These are phyloP conservation scores for Schizochytrium sp. DNA, from an alignment of 108 stramenopile species.

Conservation along the genomic window DNA sequence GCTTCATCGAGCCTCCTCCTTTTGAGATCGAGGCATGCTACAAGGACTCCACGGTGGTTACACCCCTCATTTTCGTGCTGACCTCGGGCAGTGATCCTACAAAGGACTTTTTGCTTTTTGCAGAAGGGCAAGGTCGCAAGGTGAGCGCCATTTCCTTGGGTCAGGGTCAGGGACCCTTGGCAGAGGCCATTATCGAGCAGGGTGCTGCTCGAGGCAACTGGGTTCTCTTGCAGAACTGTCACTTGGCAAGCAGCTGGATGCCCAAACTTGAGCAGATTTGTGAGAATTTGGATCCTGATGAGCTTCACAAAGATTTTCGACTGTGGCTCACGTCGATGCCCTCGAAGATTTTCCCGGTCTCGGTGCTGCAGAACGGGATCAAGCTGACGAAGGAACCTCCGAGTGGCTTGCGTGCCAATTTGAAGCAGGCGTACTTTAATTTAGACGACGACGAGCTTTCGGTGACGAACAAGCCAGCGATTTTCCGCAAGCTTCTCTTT, in stretches of 20 bases:
- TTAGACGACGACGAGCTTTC: constrained; percentile 39
- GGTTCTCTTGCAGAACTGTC: constrained; percentile 57
- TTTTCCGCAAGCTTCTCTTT: constrained; percentile 49
- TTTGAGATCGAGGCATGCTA: constrained; percentile 52
- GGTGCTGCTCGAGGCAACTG: constrained; percentile 44
- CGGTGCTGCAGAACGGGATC: constrained; percentile 53
- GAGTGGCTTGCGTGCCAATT: constrained; percentile 55
- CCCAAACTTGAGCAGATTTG: constrained; percentile 54
- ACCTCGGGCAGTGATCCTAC: constrained; percentile 56
- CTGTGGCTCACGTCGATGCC: constrained; percentile 63
- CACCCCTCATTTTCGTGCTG: constrained; percentile 57
- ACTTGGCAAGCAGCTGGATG: constrained; percentile 50
- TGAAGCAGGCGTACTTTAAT: constrained; percentile 43
- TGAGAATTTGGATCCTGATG: constrained; percentile 45
- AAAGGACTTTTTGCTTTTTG: constrained; percentile 48
- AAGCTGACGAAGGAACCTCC: constrained; percentile 65
- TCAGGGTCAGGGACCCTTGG: constrained; percentile 54
- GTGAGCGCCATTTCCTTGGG: constrained; percentile 50
- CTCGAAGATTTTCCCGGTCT: constrained; percentile 44
- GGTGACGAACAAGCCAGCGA: constrained; percentile 30
- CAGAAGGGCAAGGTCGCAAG: constrained; percentile 34
- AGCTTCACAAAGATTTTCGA: constrained; percentile 45
- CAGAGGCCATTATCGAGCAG: constrained; percentile 42
- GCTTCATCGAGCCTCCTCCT: constrained; percentile 51
- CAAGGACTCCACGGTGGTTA: constrained; percentile 40